These are phyloP conservation scores for Cladosporium sp. DNA, from an alignment of 2,329 filamentous ascomycete genomes.

Conservation along the genomic window DNA sequence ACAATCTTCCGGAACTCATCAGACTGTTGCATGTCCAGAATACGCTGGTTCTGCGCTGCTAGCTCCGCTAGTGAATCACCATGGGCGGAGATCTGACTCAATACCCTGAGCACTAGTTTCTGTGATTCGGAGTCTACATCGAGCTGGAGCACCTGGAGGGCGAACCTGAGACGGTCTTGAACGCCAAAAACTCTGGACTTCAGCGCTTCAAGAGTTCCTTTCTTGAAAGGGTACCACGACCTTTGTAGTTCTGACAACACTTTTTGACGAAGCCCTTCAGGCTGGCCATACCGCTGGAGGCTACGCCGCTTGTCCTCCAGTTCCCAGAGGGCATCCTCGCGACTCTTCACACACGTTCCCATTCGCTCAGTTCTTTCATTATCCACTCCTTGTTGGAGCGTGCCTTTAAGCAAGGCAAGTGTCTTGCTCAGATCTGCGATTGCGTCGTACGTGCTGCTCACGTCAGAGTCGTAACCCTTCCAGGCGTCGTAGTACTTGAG, in stretches of 20 bases:
- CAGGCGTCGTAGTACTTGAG: conserved; percentile 13
- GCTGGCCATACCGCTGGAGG: conserved; percentile 3
- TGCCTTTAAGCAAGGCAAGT: conserved; percentile 8
- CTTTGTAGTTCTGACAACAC: conserved; percentile 5
- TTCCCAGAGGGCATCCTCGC: conserved; percentile 8
- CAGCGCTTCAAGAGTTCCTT: conserved; percentile 12
- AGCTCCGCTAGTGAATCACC: neutral
- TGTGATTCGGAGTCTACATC: conserved; percentile 10
- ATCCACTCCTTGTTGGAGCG: conserved; percentile 2
- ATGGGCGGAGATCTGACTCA: neutral
- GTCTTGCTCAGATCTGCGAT: conserved; percentile 13
- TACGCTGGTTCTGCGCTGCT: neutral
- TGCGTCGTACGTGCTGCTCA: conserved; percentile 9
- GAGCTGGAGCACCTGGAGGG: conserved; percentile 15
- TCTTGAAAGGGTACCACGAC: conserved; percentile 14
- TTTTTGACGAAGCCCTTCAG: conserved; percentile 12
- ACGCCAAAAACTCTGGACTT: conserved; percentile 8
- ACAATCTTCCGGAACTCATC: conserved; percentile 14
- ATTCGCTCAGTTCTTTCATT: conserved; percentile 7
- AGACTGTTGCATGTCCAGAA: conserved; percentile 5
- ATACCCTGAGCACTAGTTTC: neutral
- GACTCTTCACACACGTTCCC: conserved; percentile 4
- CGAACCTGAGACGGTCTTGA: conserved; percentile 9
- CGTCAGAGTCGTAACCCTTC: conserved; percentile 13
- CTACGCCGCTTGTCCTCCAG: conserved; percentile 11